Evolutionary conservation across 2,329 filamentous ascomycete species (phyloP), one percentile per base, ranked within the genome.

Genomic region (Colletotrichum sp.): DNA sequence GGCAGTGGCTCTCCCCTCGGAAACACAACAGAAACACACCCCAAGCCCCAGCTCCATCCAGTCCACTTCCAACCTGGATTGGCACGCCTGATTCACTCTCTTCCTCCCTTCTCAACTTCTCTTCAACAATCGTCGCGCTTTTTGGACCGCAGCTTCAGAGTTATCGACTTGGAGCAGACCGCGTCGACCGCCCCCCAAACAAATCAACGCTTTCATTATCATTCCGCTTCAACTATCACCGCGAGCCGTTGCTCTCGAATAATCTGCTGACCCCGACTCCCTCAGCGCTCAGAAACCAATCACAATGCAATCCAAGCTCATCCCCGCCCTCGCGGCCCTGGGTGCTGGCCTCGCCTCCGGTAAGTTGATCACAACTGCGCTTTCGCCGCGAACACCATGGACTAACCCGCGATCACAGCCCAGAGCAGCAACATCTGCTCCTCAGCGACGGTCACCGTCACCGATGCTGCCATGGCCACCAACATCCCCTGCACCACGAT

Each of bases 401-500:
- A 30, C 65, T 30, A 56, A 78, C 24, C 4, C 78, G 71, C 7
- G 16, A 14, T 74, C 43, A 13, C 52, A 83, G 85, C 85, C 78
- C 78, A 84, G 72, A 81, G 34, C 34, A 36, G 14, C 52, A 67
- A 63, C 32, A 65, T 78, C 66, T 86, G 83, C 80, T 81, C 81
- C 64, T 80, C 83, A 75, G 73, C 81, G 67, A 86, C 86, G 21
- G 85, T 86, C 76, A 92, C 90, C 79, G 89, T 95, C 86, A 89
- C 89, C 84, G 92, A 90, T 85, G 90, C 87, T 70, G 90, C 91
- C 79, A 90, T 94, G 82, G 92, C 90, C 73, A 89, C 88, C 21
- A 83, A 83, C 64, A 86, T 96, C 75, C 84, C 89, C 77, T 98
- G 96, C 90, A 83, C 86, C n/a, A 94, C 90, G 71, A 89, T 95